Conservation (phyloP, 345 rosid genomes). For the Populus davidiana region DNA sequence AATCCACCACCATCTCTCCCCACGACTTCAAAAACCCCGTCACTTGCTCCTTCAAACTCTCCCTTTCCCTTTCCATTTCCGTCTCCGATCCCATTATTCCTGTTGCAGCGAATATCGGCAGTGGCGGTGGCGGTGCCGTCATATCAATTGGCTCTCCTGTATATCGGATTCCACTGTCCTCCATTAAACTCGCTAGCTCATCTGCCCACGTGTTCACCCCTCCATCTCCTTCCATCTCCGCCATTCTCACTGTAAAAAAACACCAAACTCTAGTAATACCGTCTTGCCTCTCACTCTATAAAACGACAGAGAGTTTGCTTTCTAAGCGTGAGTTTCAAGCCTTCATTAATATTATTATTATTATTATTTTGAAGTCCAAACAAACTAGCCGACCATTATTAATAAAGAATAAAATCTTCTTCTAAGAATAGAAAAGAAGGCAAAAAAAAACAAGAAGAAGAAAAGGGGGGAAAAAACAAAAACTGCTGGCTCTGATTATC, state of each 20-base stretch:
- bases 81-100: not conserved
- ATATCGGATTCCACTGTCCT: constrained; percentile 45
- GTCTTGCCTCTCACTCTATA: not conserved
- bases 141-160: constrained; percentile 38
- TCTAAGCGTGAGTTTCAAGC: constrained; percentile 60
- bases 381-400: constrained; percentile 37
- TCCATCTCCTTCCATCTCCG: constrained; percentile 44
- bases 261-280: not conserved
- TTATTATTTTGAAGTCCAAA: not conserved
- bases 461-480: constrained; percentile 7
- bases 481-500: constrained; percentile 37
- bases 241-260: constrained; percentile 39
- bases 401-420: constrained; percentile 39
- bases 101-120: constrained; percentile 23
- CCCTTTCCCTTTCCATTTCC: constrained; percentile 20
- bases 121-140: constrained; percentile 15
- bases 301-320: constrained; percentile 26
- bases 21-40: constrained; percentile 75
- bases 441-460: constrained; percentile 17
- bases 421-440: not conserved
- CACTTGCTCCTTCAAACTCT: constrained; percentile 65
- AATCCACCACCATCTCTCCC: constrained; percentile 82
- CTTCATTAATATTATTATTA: constrained; percentile 19
- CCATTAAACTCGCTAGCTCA: constrained; percentile 61
- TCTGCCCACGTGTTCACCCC: constrained; percentile 62